phyloP scores from a whole-genome alignment of 1,284 basidiomycete genomes.

The Malassezia equina region DNA sequence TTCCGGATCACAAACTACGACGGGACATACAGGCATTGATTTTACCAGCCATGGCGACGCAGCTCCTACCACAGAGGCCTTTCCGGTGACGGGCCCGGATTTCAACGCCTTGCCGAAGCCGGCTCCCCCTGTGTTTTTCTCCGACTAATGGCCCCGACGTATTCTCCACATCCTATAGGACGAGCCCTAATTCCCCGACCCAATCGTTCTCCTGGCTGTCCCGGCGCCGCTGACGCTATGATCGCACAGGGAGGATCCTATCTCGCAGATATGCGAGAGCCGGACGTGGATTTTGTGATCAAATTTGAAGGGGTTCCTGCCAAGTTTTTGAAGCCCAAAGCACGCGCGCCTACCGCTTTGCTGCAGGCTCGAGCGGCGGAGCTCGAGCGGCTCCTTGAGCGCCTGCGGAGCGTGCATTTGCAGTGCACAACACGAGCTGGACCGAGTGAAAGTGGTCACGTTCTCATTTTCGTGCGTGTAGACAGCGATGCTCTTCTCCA shows the following conservation, averaged over 20 bases:
- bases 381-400: conserved; percentile 22
- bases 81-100: neutral
- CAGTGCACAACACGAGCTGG: conserved; percentile 31
- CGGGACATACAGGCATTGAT: neutral
- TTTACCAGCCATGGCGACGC: neutral
- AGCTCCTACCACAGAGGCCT: neutral
- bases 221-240: neutral
- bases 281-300: conserved; percentile 11
- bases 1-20: neutral
- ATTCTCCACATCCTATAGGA: neutral
- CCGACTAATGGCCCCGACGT: neutral
- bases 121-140: neutral
- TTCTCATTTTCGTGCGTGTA: conserved; percentile 39
- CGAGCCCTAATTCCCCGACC: neutral
- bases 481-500: conserved; percentile 14
- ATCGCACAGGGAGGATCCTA: neutral
- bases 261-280: neutral
- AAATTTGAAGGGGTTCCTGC: conserved; percentile 13
- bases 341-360: conserved; percentile 20
- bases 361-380: conserved; percentile 22
- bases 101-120: neutral
- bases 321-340: neutral
- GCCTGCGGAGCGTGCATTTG: conserved; percentile 26
- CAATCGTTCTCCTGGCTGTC: neutral
- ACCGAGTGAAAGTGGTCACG: conserved; percentile 18